These are phyloP conservation scores for Penicillium argentinense DNA, from an alignment of 495 filamentous ascomycete genomes.

Conservation along the genomic window DNA sequence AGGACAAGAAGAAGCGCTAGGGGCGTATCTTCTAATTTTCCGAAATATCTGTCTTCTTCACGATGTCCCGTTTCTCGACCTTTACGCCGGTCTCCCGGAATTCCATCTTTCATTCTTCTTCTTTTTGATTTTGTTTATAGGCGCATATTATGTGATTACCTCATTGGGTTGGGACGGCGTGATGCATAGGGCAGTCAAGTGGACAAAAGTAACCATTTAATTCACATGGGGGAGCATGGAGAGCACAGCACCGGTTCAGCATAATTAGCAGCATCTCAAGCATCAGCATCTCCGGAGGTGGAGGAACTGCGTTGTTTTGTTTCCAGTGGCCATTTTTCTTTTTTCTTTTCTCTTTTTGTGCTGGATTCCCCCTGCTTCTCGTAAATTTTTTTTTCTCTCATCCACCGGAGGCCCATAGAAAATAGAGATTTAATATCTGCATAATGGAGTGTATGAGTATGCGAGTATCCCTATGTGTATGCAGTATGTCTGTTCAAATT, in stretches of 20 bases:
- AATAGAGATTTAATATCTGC: conserved; percentile 30
- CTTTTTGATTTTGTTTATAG: conserved; percentile 20
- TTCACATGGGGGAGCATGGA: conserved; percentile 22
- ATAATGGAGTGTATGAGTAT: conserved; percentile 7
- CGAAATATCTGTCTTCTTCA: no score
- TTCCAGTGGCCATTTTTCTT: conserved; percentile 4
- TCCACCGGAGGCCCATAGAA: conserved; percentile 18
- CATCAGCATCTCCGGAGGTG: conserved; percentile 20
- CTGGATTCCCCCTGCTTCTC: conserved; percentile 22
- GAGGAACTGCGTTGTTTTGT: conserved; percentile 6
- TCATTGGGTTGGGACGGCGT: conserved; percentile 28
- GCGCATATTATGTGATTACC: conserved; percentile 32
- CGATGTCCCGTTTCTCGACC: conserved; percentile 8
- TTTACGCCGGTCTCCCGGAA: conserved; percentile 4
- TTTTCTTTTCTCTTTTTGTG: conserved; percentile 13
- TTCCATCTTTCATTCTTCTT: conserved; percentile 10
- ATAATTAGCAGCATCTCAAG: conserved; percentile 28
- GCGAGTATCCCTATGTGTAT: background rate
- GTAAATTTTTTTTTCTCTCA: conserved; percentile 16
- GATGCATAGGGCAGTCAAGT: conserved; percentile 24
- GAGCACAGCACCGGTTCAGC: conserved; percentile 12
- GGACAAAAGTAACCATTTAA: conserved; percentile 23
- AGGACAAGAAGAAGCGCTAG: conserved; percentile 44
- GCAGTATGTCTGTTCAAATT: conserved; percentile 2
- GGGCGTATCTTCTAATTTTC: no score